A percentile compares a stretch with the other conserved stretches of the same genome.
Conservation (phyloP, 2,329 filamentous ascomycete species). For the Graphilbum ipis-grandicollis region DNA sequence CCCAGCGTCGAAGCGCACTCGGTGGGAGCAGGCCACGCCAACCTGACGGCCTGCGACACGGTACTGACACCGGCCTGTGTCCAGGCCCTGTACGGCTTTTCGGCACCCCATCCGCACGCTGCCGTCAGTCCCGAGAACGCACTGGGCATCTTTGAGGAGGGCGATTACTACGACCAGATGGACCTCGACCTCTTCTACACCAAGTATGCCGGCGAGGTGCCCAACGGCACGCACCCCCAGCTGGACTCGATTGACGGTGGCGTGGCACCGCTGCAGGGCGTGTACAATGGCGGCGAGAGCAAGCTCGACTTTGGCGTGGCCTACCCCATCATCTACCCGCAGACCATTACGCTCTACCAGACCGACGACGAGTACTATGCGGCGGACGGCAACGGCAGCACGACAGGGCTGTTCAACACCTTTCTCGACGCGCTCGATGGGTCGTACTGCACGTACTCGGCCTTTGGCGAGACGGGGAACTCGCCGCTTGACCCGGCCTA, state of each 20-base stretch:
- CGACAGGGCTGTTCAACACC: conserved; percentile 11
- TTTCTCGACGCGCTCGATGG: conserved; percentile 30
- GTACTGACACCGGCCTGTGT: conserved; percentile 39
- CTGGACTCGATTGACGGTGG: conserved; percentile 29
- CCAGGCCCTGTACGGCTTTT: conserved; percentile 18
- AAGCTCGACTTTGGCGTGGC: conserved; percentile 28
- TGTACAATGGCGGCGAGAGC: conserved; percentile 16
- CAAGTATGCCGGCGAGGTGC: conserved; percentile 9
- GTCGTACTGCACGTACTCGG: conserved; percentile 28
- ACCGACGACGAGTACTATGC: conserved; percentile 11
- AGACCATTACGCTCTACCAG: conserved; percentile 17
- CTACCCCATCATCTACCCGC: conserved; percentile 30
- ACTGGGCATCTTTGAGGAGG: conserved; percentile 10
- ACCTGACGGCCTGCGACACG: conserved; percentile 24
- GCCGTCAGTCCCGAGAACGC: conserved; percentile 1
- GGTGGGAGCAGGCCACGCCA: neutral
- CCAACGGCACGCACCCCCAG: conserved; percentile 25
- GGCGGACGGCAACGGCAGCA: neutral
- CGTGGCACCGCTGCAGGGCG: conserved; percentile 13
- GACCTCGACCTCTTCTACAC: conserved; percentile 10
- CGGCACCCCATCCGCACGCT: conserved; percentile 1
- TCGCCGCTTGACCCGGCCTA: conserved; percentile 26
- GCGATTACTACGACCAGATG: conserved; percentile 9
- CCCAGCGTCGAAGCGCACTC: neutral
- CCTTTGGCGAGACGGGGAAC: conserved; percentile 28